Evolutionary conservation across 768 basidiomycete species (phyloP), one percentile per base, ranked within the genome.

Genomic region (Peribolospora baueri): DNA sequence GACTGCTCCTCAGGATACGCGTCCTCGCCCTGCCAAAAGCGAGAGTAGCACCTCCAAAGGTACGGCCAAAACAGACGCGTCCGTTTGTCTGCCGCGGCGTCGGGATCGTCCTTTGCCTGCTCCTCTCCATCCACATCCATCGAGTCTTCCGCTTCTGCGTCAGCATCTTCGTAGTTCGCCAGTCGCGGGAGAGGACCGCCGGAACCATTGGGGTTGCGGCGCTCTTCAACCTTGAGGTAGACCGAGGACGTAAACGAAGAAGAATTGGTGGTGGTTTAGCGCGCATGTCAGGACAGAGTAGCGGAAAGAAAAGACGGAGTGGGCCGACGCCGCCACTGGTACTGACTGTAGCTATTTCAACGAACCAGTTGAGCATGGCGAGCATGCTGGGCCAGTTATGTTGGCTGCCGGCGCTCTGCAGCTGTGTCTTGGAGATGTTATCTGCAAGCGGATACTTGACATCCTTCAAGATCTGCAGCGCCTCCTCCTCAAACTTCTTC

Each of bases 291-390:
- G 37, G 37, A 4, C 13, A 8, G 3, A 11, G 8, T 1, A 41
- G 14, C n/a, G 48, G 38, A 13, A 13, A 39, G 39, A 2, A 54
- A 25, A 6, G 4, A 9, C 10, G 5, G 9, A 50, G 14, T 8
- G 8, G 10, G 1, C 40, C 42, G n/a, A 48, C 58, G 11, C 37
- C 25, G 25, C 25, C 25, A 25, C 25, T 25, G 25, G 25, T 25
- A 25, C 25, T 52, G 61, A 90, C 91, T 70, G 80, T 81, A 62
- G 82, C 80, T 60, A 84, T 66, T 61, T 84, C 80, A 6, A 83
- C 84, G 10, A 98, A 69, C 93, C 93, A 98, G 67, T 90, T 82
- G 42, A 97, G 65, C 63, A 84, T 82, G 25, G 83, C 91, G 11
- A 97, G 71, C 37, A 93, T 68, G 25, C 77, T 72, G 0, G 86